Percentiles rank a stretch among this genome's conserved stretches.
phyloP scores from a whole-genome alignment of 176 grass and related monocot genomes.

The Eragrostis nindensis region DNA sequence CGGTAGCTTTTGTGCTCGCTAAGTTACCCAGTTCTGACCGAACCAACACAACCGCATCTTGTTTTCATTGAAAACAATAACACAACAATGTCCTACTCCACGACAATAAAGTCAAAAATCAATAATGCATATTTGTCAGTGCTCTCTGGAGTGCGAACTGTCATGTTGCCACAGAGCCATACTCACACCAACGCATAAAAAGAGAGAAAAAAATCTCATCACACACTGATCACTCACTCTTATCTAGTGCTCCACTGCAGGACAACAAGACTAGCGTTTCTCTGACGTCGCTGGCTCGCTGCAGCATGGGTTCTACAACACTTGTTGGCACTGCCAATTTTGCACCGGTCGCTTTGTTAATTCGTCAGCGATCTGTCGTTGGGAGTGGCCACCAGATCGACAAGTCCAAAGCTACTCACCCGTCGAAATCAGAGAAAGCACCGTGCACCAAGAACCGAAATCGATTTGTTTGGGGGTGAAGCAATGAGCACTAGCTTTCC shows the following conservation, averaged over 20 bases:
- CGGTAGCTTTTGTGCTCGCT: slow-evolving; percentile 15
- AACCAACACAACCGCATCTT: slow-evolving; percentile 7
- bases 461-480: slow-evolving; percentile 59
- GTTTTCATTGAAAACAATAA: not conserved
- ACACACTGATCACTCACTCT: slow-evolving; percentile 1
- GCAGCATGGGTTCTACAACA: not conserved
- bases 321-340: not conserved
- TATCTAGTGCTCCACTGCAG: slow-evolving; percentile 34
- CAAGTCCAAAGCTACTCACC: slow-evolving; percentile 11
- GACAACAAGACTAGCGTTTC: slow-evolving; percentile 1
- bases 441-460: slow-evolving; percentile 43
- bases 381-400: slow-evolving; percentile 39
- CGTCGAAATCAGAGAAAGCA: slow-evolving; percentile 45
- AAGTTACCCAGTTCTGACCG: slow-evolving; percentile 35
- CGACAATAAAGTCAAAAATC: not conserved
- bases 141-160: slow-evolving; percentile 15
- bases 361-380: slow-evolving; percentile 29
- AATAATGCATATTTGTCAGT: slow-evolving; percentile 12
- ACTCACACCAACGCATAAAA: slow-evolving; percentile 1
- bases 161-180: slow-evolving; percentile 11
- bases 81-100: slow-evolving; percentile 23
- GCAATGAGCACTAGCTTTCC: slow-evolving; percentile 38
- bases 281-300: slow-evolving; percentile 34
- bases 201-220: not conserved
- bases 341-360: slow-evolving; percentile 19